phyloP scores from a whole-genome alignment of 805 yeast genomes.

The Suhomyces faveliae region DNA sequence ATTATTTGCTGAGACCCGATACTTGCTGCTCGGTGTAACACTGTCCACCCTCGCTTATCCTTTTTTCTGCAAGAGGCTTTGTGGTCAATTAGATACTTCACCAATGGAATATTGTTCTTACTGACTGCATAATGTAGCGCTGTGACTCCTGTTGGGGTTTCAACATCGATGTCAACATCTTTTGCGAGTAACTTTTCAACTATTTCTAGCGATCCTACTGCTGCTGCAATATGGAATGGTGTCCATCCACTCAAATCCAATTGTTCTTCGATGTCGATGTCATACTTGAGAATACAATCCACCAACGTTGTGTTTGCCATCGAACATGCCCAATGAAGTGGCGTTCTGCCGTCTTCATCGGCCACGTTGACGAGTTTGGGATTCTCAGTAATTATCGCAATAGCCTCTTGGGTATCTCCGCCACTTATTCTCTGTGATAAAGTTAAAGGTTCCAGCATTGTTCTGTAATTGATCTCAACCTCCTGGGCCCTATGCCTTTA shows the following conservation, averaged over 20 bases:
- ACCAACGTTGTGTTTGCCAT: constrained; percentile 54
- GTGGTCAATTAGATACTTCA: constrained; percentile 51
- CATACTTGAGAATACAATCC: constrained; percentile 32
- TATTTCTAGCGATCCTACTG: constrained; percentile 63
- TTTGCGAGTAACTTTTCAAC: constrained; percentile 47
- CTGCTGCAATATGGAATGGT: constrained; percentile 77
- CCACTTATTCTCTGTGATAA: not conserved
- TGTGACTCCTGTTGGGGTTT: constrained; percentile 65
- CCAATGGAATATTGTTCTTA: constrained; percentile 58
- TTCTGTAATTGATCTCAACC: not conserved
- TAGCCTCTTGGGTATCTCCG: not conserved
- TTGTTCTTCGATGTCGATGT: constrained; percentile 64
- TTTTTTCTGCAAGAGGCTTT: constrained; percentile 63
- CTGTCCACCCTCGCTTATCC: constrained; percentile 63
- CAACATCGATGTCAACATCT: constrained; percentile 58
- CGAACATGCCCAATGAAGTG: constrained; percentile 88
- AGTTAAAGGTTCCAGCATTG: not conserved
- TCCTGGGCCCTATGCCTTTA: not conserved
- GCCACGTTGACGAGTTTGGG: constrained; percentile 46
- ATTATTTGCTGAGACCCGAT: constrained; percentile 63
- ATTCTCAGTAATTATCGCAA: constrained; percentile 18
- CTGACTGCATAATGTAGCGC: constrained; percentile 75
- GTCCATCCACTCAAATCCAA: constrained; percentile 85
- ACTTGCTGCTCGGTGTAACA: constrained; percentile 83
- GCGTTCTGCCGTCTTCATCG: constrained; percentile 77